These are phyloP conservation scores for Pleurotus eryngii DNA, from an alignment of 768 basidiomycete species.

Conservation along the genomic window DNA sequence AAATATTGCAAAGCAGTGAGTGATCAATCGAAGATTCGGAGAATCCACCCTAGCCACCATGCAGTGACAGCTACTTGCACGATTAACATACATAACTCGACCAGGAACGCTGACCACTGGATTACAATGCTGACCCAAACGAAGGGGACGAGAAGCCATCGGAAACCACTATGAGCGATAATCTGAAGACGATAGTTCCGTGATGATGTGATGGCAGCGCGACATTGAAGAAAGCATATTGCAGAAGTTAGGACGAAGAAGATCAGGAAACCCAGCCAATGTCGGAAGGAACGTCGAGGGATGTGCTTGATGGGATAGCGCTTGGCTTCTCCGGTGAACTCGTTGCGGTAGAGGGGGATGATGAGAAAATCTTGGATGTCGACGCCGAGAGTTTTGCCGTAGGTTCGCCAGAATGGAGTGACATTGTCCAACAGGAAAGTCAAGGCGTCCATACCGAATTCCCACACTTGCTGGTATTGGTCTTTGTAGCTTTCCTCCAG, in stretches of 20 bases:
- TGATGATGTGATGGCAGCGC: constrained; percentile 54
- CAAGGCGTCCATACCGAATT: constrained; percentile 73
- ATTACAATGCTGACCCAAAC: constrained; percentile 63
- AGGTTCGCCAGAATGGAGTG: constrained; percentile 77
- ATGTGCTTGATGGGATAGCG: constrained; percentile 56
- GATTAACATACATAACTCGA: constrained; percentile 55
- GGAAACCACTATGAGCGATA: constrained; percentile 58
- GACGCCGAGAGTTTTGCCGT: constrained; percentile 78
- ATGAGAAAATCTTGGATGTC: constrained; percentile 80
- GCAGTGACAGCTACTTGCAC: constrained; percentile 54
- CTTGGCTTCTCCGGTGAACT: constrained; percentile 76
- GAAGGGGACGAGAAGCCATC: constrained; percentile 61
- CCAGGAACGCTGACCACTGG: constrained; percentile 63
- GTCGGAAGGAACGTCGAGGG: constrained; percentile 61
- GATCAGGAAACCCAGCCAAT: constrained; percentile 61
- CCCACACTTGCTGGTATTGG: constrained; percentile 80
- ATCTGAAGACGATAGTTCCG: constrained; percentile 52
- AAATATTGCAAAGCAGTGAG: not conserved
- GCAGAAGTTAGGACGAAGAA: constrained; percentile 48
- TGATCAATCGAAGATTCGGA: constrained; percentile 39
- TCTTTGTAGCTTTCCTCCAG: constrained; percentile 78
- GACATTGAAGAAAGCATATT: constrained; percentile 51
- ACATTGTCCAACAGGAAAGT: constrained; percentile 75
- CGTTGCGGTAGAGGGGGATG: constrained; percentile 79
- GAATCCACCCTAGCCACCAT: constrained; percentile 78